A percentile compares a stretch with the other conserved stretches of the same genome.
phyloP scores from a whole-genome alignment of 768 basidiomycete species.

The Auricularia cornea region DNA sequence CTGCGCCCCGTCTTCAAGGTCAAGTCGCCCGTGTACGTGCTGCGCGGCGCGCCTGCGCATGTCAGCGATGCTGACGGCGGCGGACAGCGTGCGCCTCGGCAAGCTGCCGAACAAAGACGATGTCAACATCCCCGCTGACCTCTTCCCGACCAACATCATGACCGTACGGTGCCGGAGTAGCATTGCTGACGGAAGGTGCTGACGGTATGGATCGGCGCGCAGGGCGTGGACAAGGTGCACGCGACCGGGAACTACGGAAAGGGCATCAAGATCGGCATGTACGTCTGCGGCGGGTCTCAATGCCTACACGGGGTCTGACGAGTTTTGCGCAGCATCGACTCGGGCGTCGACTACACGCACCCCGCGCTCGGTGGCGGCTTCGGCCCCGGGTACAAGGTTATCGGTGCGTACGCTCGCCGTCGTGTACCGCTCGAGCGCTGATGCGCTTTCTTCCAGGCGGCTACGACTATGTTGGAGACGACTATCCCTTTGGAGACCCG shows the following conservation, averaged over 20 bases:
- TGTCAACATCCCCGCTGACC: too few species aligned
- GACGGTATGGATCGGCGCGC: too few species aligned
- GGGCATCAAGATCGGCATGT: slow-evolving; percentile 28
- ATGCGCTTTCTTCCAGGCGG: neutral
- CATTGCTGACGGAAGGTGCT: too few species aligned
- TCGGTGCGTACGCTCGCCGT: too few species aligned
- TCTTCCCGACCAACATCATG: neutral
- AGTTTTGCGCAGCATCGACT: neutral
- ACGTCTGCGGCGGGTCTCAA: neutral
- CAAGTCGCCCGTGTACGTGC: too few species aligned
- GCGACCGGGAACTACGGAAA: slow-evolving; percentile 25
- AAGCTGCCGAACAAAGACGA: too few species aligned
- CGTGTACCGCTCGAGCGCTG: too few species aligned
- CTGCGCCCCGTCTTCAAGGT: too few species aligned
- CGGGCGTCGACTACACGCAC: neutral
- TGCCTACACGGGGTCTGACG: neutral
- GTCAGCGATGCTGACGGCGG: too few species aligned
- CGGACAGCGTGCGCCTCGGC: too few species aligned
- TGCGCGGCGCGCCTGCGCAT: too few species aligned
- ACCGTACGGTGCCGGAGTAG: neutral
- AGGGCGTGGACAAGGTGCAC: slow-evolving; percentile 27
- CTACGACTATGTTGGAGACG: slow-evolving; percentile 9
- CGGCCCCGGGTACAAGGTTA: slow-evolving; percentile 6
- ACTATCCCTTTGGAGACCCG: neutral
- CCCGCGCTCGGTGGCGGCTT: slow-evolving; percentile 11